Conservation (phyloP, 805 yeast species). For the Kuraishia cidri region DNA sequence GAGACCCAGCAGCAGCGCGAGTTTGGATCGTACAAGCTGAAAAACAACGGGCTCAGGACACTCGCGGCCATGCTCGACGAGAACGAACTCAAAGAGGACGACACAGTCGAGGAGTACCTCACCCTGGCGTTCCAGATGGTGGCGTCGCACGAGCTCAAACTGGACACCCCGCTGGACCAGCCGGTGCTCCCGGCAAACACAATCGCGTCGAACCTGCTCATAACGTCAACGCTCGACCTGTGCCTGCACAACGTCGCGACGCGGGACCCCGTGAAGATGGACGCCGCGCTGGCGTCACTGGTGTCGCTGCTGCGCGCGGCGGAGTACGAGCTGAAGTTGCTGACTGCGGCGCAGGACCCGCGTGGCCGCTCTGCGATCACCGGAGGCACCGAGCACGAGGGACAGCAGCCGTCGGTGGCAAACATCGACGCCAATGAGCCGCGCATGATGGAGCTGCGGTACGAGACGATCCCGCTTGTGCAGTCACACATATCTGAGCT, state of each 20-base stretch:
- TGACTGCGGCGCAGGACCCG: too few relatives aligned
- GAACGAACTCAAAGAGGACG: constrained; percentile 9
- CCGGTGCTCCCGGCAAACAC: constrained; percentile 12
- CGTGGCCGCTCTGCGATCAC: too few relatives aligned
- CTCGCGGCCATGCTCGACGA: constrained; percentile 13
- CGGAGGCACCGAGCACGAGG: constrained; percentile 8
- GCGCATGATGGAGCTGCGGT: constrained; percentile 14
- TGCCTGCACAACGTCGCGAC: constrained; percentile 18
- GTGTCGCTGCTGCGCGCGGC: constrained; percentile 20
- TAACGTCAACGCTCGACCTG: constrained; percentile 19
- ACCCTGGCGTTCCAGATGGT: constrained; percentile 17
- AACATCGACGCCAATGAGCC: constrained; percentile 8
- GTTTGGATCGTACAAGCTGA: constrained; percentile 17
- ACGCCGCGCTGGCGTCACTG: constrained; percentile 23
- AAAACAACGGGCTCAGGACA: constrained; percentile 23
- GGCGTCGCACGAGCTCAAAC: constrained; percentile 14
- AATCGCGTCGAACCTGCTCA: constrained; percentile 12
- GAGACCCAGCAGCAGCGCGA: constrained; percentile 8
- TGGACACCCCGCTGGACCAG: neutral
- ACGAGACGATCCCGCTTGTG: constrained; percentile 24
- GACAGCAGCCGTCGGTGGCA: constrained; percentile 6
- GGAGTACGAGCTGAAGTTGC: constrained; percentile 13
- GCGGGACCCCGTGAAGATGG: constrained; percentile 9
- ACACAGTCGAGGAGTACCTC: constrained; percentile 17
- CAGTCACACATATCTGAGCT: constrained; percentile 33